phyloP scores from a whole-genome alignment of 1,284 basidiomycete species.

The Lentinus polychrous region DNA sequence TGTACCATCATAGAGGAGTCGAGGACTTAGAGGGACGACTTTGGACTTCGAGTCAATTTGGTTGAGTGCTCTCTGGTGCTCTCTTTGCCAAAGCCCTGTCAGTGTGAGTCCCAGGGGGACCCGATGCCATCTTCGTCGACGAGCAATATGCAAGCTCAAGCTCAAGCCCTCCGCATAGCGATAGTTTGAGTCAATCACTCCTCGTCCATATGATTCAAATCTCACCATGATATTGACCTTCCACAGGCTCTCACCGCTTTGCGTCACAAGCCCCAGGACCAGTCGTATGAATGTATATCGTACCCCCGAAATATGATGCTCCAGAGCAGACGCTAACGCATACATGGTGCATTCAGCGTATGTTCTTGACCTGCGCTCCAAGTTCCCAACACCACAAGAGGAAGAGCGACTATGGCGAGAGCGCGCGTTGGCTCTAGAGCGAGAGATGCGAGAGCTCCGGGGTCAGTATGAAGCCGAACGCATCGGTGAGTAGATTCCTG shows the following conservation, averaged over 20 bases:
- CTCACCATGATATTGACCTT: background rate
- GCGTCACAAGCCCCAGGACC: constrained; percentile 21
- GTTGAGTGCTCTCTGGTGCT: background rate
- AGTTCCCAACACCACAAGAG: constrained; percentile 24
- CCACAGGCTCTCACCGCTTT: constrained; percentile 21
- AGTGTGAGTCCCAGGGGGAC: background rate
- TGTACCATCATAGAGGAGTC: background rate
- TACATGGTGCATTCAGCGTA: constrained; percentile 14
- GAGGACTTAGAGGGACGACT: background rate
- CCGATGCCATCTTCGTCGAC: background rate
- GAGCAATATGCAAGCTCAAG: background rate
- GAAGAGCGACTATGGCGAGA: constrained; percentile 35
- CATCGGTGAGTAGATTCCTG: constrained; percentile 30
- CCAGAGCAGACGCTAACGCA: background rate
- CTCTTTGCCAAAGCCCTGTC: background rate
- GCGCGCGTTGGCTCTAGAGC: constrained; percentile 40
- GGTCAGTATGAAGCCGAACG: constrained; percentile 34
- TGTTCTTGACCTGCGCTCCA: constrained; percentile 34
- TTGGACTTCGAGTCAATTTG: background rate
- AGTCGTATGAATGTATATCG: constrained; percentile 34
- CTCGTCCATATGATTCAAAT: background rate
- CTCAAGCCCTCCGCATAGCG: constrained; percentile 17
- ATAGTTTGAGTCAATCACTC: constrained; percentile 13
- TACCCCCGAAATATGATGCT: background rate
- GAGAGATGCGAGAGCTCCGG: constrained; percentile 30